phyloP scores from a whole-genome alignment of 2,329 filamentous ascomycete genomes.

The Monilinia fructigena region DNA sequence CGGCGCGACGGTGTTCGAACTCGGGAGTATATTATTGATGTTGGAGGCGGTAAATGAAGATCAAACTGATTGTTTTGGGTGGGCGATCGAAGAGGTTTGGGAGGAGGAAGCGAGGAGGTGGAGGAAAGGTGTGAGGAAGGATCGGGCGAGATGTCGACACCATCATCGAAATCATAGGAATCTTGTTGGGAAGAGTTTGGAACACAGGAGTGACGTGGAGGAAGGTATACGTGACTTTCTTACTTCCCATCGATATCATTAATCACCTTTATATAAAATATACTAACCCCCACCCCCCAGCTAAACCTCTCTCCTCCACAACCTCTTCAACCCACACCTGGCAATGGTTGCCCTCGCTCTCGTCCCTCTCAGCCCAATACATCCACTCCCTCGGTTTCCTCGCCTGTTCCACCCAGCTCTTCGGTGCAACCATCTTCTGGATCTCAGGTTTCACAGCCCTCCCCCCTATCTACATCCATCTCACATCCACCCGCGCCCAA shows the following conservation, averaged over 20 bases:
- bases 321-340: constrained; percentile 41
- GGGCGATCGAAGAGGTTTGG: constrained; percentile 58
- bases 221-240: neutral
- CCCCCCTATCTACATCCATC: constrained; percentile 52
- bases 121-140: constrained; percentile 28
- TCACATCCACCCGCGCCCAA: constrained; percentile 46
- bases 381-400: constrained; percentile 62
- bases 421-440: constrained; percentile 63
- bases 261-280: neutral
- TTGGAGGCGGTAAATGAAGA: constrained; percentile 70
- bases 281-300: neutral
- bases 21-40: constrained; percentile 62
- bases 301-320: neutral
- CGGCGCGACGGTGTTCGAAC: constrained; percentile 66
- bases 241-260: neutral
- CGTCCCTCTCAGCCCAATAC: constrained; percentile 59
- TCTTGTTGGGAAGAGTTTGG: constrained; percentile 40
- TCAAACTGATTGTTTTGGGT: constrained; percentile 64
- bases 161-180: constrained; percentile 45
- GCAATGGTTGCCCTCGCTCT: constrained; percentile 58
- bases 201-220: neutral
- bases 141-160: constrained; percentile 41
- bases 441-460: constrained; percentile 60
- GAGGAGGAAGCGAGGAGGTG: constrained; percentile 37
- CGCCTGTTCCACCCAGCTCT: constrained; percentile 55